A percentile compares a stretch with the other conserved stretches of the same genome.
Conservation (phyloP, 257 asterid species). For the Solanum pimpinellifolium region DNA sequence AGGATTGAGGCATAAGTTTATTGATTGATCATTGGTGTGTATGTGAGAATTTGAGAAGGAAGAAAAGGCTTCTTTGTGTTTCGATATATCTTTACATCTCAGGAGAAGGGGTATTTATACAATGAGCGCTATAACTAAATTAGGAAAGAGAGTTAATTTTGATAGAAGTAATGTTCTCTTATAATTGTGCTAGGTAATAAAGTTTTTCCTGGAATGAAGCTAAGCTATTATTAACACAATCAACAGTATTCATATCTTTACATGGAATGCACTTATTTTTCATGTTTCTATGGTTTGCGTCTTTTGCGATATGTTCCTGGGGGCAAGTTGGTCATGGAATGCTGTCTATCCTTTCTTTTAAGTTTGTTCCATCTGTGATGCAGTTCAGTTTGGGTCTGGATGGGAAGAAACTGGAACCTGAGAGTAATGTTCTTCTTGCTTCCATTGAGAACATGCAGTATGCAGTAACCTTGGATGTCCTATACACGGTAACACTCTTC, state of each 20-base stretch:
- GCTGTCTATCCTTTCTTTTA: background rate
- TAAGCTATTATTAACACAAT: background rate
- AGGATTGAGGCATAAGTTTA: background rate
- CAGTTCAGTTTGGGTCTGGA: slow-evolving; percentile 79
- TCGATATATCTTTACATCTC: background rate
- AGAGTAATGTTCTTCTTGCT: slow-evolving; percentile 96
- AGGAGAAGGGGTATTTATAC: background rate
- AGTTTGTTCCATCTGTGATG: background rate
- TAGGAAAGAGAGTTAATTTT: background rate
- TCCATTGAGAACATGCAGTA: slow-evolving; percentile 98
- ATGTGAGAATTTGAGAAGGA: background rate
- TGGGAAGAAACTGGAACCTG: slow-evolving; percentile 84
- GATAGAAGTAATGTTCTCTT: background rate
- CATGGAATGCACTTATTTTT: background rate
- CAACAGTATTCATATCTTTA: background rate
- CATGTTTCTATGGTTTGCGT: background rate
- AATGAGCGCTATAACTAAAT: background rate
- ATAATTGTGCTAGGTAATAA: background rate
- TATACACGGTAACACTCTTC: slow-evolving; percentile 51
- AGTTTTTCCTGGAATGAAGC: background rate
- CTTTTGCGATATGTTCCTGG: background rate
- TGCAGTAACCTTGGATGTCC: slow-evolving; percentile 88
- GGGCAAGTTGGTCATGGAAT: background rate
- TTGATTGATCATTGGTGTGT: background rate
- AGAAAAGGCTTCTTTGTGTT: background rate